Evolutionary conservation across 108 stramenopile genomes (phyloP), one percentile per base, ranked within the genome.

Genomic region (Nitzschia sp.): DNA sequence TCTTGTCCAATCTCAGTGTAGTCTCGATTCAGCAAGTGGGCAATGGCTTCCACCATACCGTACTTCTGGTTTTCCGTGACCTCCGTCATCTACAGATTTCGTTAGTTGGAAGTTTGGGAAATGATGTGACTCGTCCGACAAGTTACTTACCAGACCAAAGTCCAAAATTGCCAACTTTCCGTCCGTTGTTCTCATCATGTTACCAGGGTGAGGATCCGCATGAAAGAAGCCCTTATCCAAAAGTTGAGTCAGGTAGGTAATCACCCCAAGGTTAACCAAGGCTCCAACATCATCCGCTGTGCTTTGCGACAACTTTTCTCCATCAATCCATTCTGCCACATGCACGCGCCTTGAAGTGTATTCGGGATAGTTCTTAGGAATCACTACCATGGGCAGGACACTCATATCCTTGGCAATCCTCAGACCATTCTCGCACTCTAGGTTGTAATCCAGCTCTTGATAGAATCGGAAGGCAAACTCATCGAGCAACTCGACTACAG

Each of bases 261-360:
- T 96, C 9, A 95, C 96, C 28, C 97, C 97, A 27, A 98, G 75
- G 68, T 96, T 96, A 25, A 98, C 96, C 45, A 98, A 70, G 0
- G 91, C 94, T 31, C 90, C 92, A 6, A 97, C 95, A 77, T 97
- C 95, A 72, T 94, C 92, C 0, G 95, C 93, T 31, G 78, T 92
- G 68, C 84, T 86, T 68, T 94, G 90, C 69, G 75, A 74, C 27
- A 98, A 82, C 66, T 98, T 97, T 75, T 97, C 97, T 23, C 97
- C 97, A 8, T 97, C 93, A 66, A 97, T 89, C 97, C 97, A 98
- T 75, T 98, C 94, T 28, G 97, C 95, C 19, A 94, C 93, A 64
- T 96, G 96, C 17, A 98, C 96, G 18, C 96, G 75, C 0, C 97
- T 79, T 1, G 90, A 82, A 1, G 95, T 96, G 59, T 81, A 95